These are phyloP conservation scores for Metarhizium guizhouense DNA, from an alignment of 2,329 filamentous ascomycete genomes.

Conservation along the genomic window DNA sequence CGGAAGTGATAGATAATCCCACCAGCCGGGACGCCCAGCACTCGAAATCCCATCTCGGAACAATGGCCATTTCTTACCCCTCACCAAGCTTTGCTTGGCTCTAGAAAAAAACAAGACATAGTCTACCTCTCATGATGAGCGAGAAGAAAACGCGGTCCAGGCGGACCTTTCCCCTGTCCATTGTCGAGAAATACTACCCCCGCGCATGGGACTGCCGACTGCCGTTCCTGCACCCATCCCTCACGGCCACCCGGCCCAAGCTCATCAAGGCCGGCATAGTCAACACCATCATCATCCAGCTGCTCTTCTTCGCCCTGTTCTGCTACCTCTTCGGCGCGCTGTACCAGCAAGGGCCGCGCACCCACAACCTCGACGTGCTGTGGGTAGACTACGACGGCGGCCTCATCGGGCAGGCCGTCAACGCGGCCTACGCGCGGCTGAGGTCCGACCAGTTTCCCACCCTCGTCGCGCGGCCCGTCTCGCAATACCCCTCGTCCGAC, in stretches of 20 bases:
- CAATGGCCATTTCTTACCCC: no score
- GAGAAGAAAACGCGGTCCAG: neutral
- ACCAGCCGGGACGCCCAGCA: no score
- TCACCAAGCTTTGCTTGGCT: no score
- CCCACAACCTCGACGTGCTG: constrained; percentile 10
- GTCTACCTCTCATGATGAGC: neutral
- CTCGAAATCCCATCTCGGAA: no score
- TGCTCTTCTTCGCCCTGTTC: constrained; percentile 14
- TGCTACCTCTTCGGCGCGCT: constrained; percentile 15
- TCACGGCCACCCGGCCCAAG: constrained; percentile 4
- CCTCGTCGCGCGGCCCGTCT: constrained; percentile 8
- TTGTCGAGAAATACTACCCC: constrained; percentile 7
- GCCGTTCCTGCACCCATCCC: constrained; percentile 4
- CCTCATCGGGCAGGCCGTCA: constrained; percentile 13
- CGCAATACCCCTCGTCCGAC: constrained; percentile 5
- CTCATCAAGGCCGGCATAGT: constrained; percentile 10
- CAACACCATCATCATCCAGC: constrained; percentile 31
- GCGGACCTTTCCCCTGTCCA: neutral
- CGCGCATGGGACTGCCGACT: constrained; percentile 8
- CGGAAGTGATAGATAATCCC: no score
- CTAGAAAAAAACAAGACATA: neutral
- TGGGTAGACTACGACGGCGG: constrained; percentile 17
- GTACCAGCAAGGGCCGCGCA: constrained; percentile 11
- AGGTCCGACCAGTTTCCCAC: constrained; percentile 10
- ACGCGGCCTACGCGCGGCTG: constrained; percentile 10